Evolutionary conservation across 2,329 filamentous ascomycete genomes (phyloP).

Genomic region (Talaromyces islandicus): DNA sequence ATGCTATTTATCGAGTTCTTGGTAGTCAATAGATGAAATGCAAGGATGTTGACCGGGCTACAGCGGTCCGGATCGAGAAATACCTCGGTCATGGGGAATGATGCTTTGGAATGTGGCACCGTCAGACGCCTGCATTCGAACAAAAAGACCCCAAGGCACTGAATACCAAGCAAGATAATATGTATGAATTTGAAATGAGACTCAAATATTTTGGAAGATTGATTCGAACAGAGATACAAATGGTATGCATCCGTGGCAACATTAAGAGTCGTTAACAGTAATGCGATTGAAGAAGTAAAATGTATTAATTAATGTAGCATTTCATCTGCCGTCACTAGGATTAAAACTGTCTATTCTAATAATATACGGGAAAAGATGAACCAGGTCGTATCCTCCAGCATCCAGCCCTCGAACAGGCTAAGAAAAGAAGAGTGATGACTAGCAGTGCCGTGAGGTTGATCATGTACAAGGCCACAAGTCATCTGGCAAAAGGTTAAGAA

Average conservation of each 20-base stretch:
- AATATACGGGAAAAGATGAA: neutral
- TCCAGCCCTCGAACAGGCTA: neutral
- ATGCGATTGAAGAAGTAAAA: neutral
- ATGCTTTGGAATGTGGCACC: neutral
- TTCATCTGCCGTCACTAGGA: conserved; percentile 1
- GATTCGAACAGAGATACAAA: too few species aligned
- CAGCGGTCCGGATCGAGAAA: neutral
- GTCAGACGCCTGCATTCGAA: neutral
- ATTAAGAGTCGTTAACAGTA: too few species aligned
- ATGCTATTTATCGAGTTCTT: neutral
- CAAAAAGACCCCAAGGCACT: neutral
- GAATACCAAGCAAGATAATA: neutral
- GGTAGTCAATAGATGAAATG: neutral
- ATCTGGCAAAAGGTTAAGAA: conserved; percentile 9
- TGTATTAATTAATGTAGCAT: neutral
- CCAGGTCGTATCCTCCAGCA: neutral
- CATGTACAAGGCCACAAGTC: neutral
- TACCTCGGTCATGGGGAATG: neutral
- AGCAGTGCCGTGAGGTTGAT: neutral
- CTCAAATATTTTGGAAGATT: too few species aligned
- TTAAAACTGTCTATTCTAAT: conserved; percentile 9
- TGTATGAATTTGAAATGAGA: neutral
- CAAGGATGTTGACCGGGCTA: neutral
- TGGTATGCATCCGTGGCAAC: too few species aligned
- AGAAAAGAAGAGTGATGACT: neutral